Evolutionary conservation across 495 filamentous ascomycete genomes (phyloP), one percentile per base, ranked within the genome.

Genomic region (Penicillium dipodomyicola): DNA sequence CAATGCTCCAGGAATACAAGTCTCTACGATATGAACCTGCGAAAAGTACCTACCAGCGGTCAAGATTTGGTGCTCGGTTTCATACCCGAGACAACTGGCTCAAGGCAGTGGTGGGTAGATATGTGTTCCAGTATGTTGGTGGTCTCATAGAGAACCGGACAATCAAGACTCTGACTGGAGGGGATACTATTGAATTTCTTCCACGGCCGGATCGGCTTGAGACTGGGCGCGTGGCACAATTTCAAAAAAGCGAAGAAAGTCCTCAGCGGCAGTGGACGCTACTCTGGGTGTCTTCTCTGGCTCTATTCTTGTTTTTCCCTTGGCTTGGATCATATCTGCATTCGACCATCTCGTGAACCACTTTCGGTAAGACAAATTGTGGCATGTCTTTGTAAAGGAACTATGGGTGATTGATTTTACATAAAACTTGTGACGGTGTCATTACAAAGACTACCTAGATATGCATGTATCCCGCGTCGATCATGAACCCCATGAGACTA

Each of bases 51-150:
- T 49, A 49, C 8, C 5, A 49, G 22, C 29, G 47, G 10, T 49
- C 47, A 14, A 49, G 47, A 15, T 49, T 49, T 35, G 47, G 47
- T 15, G 47, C 47, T 22, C 17, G 47, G 7, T 49, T 49, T 14
- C 47, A 49, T 9, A 49, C 47, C 10, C 47, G 47, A 14, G 47
- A 49, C 20, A 22, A 35, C 30, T 49, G 47, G 47, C 17, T 23
- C 1, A 49, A 49, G 47, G 47, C 47, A 1, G 15, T 49, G 3
- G 30, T 22, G 12, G 47, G 47, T n/a, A 30, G 47, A 22, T 49
- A 49, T 23, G 17, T 49, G 17, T 49, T 49, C n/a, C 47, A 32
- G 8, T 15, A 22, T 2, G 20, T 49, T 15, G 47, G 47, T 19
- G 19, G 30, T 19, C 4, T 49, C 20, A 19, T 49, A 22, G 29